Evolutionary conservation across 208 protist genomes (phyloP).

Genomic region (Hexamita inflata): DNA sequence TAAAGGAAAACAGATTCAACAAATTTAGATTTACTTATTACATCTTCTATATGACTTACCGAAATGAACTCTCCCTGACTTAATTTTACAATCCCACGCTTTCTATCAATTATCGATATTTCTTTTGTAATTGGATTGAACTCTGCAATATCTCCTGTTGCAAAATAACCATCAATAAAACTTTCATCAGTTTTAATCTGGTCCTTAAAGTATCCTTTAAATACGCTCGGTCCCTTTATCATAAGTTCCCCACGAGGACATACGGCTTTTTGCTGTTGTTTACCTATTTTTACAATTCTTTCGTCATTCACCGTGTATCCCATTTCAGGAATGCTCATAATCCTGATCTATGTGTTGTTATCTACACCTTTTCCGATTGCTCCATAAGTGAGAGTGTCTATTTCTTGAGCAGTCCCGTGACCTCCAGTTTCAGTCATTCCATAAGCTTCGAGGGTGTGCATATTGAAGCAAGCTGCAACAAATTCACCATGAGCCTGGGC

Average conservation of each 20-base stretch:
- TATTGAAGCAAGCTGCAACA: background rate
- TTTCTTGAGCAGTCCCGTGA: background rate
- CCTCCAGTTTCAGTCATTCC: slow-evolving; percentile 31
- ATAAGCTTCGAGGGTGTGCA: slow-evolving; percentile 25
- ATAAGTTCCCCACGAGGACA: slow-evolving; percentile 33
- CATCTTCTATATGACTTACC: slow-evolving; percentile 13
- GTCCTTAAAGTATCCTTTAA: slow-evolving; percentile 39
- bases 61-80: slow-evolving; percentile 37
- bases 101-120: slow-evolving; percentile 26
- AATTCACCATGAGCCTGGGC: background rate
- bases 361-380: background rate
- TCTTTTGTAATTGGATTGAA: background rate
- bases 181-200: slow-evolving; percentile 1
- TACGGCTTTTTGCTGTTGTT: no score
- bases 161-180: slow-evolving; percentile 12
- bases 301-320: background rate
- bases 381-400: background rate
- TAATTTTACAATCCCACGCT: slow-evolving; percentile 38
- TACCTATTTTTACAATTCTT: no score
- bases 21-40: background rate
- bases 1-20: slow-evolving; percentile 12
- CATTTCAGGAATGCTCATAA: background rate
- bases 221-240: slow-evolving; percentile 37
- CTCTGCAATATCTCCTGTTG: slow-evolving; percentile 9
- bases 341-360: background rate